A percentile compares a stretch with the other conserved stretches of the same genome.
phyloP scores from a whole-genome alignment of 2,329 filamentous ascomycete species.

The Fonsecaea multimorphosa region DNA sequence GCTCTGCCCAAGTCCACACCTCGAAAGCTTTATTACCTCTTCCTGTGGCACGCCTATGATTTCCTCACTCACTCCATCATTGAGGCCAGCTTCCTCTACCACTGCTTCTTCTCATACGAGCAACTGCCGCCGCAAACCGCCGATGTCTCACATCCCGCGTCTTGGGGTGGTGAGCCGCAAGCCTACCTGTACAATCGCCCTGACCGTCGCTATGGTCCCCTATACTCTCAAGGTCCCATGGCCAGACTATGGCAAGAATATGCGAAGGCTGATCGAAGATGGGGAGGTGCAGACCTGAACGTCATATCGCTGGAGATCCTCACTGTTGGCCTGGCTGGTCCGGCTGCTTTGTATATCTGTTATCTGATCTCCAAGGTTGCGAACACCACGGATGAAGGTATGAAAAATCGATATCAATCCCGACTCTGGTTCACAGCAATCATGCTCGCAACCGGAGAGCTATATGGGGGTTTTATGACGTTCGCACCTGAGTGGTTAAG shows the following conservation, averaged over 20 bases:
- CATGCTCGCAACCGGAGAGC: constrained; percentile 66
- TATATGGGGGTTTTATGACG: constrained; percentile 70
- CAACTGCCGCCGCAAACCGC: constrained; percentile 49
- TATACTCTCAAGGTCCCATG: constrained; percentile 61
- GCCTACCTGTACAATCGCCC: constrained; percentile 61
- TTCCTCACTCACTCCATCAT: constrained; percentile 89
- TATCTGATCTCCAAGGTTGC: constrained; percentile 52
- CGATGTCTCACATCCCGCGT: constrained; percentile 41
- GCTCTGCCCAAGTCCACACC: constrained; percentile 62
- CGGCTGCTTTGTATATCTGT: constrained; percentile 64
- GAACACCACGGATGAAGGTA: constrained; percentile 32
- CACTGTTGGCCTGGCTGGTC: constrained; percentile 65
- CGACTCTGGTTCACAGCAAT: constrained; percentile 63
- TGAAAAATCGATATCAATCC: constrained; percentile 40
- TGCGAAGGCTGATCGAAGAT: constrained; percentile 67
- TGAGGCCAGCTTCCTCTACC: constrained; percentile 89
- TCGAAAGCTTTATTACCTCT: constrained; percentile 68
- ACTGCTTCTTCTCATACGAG: constrained; percentile 80
- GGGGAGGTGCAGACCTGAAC: constrained; percentile 64
- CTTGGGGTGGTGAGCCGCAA: constrained; percentile 28
- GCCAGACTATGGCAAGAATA: constrained; percentile 69
- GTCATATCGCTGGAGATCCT: constrained; percentile 66
- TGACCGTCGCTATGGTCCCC: constrained; percentile 64
- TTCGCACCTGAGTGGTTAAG: constrained; percentile 70
- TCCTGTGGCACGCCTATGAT: constrained; percentile 95